Conservation (phyloP, 2,329 filamentous ascomycete genomes). For the Pseudocercospora macadamiae region DNA sequence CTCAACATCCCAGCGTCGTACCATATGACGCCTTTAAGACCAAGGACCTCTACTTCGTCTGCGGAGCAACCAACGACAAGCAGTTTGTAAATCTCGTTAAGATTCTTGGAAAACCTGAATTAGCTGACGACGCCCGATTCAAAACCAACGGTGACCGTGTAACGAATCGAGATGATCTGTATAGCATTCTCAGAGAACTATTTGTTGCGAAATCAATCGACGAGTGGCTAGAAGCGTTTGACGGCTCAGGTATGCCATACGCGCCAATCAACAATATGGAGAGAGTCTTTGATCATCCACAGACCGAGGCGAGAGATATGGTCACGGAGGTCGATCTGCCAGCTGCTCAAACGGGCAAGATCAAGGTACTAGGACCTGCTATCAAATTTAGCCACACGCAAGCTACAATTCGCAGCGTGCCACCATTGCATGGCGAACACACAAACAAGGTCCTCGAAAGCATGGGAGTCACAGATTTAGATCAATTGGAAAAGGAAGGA, state of each 20-base stretch:
- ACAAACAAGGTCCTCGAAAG: conserved; percentile 30
- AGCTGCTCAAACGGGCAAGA: conserved; percentile 22
- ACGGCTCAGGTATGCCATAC: conserved; percentile 50
- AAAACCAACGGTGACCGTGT: conserved; percentile 36
- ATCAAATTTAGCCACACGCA: conserved; percentile 36
- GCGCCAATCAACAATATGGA: conserved; percentile 52
- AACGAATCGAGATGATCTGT: conserved; percentile 39
- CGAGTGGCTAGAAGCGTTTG: conserved; percentile 47
- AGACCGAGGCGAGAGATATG: conserved; percentile 44
- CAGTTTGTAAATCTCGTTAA: conserved; percentile 43
- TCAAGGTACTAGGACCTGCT: conserved; percentile 25
- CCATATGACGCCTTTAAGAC: conserved; percentile 52
- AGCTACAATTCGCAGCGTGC: conserved; percentile 27
- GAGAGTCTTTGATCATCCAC: conserved; percentile 49
- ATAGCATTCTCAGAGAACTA: conserved; percentile 39
- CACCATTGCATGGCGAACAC: conserved; percentile 34
- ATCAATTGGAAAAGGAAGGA: conserved; percentile 20
- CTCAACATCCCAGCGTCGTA: conserved; percentile 52
- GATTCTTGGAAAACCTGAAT: conserved; percentile 31
- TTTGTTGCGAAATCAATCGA: conserved; percentile 43
- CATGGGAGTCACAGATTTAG: conserved; percentile 23
- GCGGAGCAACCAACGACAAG: conserved; percentile 40
- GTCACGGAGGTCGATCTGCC: conserved; percentile 24
- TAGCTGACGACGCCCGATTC: conserved; percentile 36
- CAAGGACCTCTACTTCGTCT: conserved; percentile 32